Conservation (phyloP, 2,329 filamentous ascomycete species). For the Sporothrix euskadiensis region DNA sequence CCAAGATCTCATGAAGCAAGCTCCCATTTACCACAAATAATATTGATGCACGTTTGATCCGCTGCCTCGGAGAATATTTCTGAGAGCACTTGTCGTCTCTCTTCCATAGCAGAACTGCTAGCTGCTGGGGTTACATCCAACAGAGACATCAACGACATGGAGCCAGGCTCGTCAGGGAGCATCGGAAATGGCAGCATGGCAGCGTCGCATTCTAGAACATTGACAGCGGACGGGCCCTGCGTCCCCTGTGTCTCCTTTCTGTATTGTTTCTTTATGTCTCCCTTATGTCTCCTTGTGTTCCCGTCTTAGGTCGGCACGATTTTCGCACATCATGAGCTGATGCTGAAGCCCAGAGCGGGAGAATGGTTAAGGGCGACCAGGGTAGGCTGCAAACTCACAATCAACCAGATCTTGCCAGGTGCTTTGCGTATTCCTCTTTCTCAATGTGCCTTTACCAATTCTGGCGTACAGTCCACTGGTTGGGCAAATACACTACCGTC, state of each 20-base stretch:
- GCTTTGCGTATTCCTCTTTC: neutral
- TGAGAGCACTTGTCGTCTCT: neutral
- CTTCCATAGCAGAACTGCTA: neutral
- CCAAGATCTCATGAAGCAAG: neutral
- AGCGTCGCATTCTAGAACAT: slow-evolving; percentile 2
- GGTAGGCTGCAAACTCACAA: neutral
- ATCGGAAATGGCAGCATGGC: neutral
- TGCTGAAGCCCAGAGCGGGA: slow-evolving; percentile 2
- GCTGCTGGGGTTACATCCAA: neutral
- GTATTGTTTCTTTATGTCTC: neutral
- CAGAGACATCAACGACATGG: neutral
- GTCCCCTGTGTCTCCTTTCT: neutral
- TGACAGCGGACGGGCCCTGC: neutral
- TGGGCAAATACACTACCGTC: neutral
- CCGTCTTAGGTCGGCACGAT: slow-evolving; percentile 30
- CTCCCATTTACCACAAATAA: neutral
- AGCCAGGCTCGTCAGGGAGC: too few relatives aligned
- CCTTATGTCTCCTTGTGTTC: neutral
- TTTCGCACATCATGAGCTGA: slow-evolving; percentile 29
- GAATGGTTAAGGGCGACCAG: neutral
- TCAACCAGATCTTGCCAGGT: neutral
- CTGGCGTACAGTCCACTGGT: neutral
- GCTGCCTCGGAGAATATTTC: slow-evolving; percentile 10
- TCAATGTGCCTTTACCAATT: neutral
- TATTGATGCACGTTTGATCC: neutral